A percentile compares a stretch with the other conserved stretches of the same genome.
Conservation (phyloP, 345 rosid species). For the Cardamine resedifolia region DNA sequence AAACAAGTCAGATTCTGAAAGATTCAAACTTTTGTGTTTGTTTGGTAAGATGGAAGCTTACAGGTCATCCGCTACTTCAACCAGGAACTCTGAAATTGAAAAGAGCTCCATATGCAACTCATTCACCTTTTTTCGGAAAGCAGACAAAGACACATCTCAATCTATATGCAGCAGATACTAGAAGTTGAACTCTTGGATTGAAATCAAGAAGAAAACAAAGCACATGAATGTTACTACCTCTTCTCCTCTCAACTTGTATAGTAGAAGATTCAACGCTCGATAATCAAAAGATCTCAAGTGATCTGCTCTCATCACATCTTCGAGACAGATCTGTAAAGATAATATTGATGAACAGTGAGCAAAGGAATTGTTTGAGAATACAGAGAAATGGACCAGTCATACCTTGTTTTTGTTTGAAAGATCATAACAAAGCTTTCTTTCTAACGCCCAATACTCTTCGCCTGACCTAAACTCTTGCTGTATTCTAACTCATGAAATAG, state of each 20-base stretch:
- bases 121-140: constrained; percentile 59
- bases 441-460: constrained; percentile 84
- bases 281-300: constrained; percentile 86
- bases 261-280: constrained; percentile 75
- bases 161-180: not conserved
- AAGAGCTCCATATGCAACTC: constrained; percentile 84
- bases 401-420: constrained; percentile 55
- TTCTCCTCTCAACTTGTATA: constrained; percentile 73
- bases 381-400: constrained; percentile 6
- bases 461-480: constrained; percentile 65
- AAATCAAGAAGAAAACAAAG: not conserved
- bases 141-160: not conserved
- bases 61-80: constrained; percentile 92
- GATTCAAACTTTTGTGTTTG: constrained; percentile 33
- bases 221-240: constrained; percentile 42
- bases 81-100: constrained; percentile 78
- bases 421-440: constrained; percentile 80
- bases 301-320: constrained; percentile 75
- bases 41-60: constrained; percentile 37
- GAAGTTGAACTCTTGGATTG: not conserved
- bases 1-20: constrained; percentile 18
- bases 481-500: constrained; percentile 47
- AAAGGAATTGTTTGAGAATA: not conserved
- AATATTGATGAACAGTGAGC: not conserved
- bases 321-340: constrained; percentile 44